Evolutionary conservation across 192 early-diverging fungal genomes (phyloP).

Genomic region (Coemansia erecta): DNA sequence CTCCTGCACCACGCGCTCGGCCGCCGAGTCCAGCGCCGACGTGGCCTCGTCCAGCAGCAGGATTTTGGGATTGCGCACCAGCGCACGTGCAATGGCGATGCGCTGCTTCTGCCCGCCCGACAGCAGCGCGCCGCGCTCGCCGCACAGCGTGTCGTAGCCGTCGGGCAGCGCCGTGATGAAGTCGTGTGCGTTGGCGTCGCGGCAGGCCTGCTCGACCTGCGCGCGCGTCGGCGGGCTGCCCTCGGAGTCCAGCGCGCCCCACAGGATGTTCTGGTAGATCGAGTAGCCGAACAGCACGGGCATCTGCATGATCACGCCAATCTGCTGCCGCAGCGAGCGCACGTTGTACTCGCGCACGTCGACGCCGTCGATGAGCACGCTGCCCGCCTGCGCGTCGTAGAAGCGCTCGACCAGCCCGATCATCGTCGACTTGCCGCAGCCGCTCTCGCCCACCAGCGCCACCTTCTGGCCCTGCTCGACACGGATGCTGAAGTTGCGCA

Average conservation of each 20-base stretch:
- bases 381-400: conserved; percentile 63
- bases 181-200: conserved; percentile 70
- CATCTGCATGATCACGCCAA: conserved; percentile 90
- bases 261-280: conserved; percentile 81
- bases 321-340: conserved; percentile 76
- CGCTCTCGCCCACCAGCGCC: conserved; percentile 88
- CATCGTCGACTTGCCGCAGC: conserved; percentile 85
- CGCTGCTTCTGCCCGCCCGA: conserved; percentile 97
- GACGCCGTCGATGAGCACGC: conserved; percentile 70
- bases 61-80: conserved; percentile 84
- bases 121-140: conserved; percentile 76
- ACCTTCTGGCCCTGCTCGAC: conserved; percentile 78
- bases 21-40: conserved; percentile 77
- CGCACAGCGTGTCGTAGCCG: conserved; percentile 85
- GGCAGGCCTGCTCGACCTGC: conserved; percentile 65
- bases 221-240: conserved; percentile 65
- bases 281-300: conserved; percentile 81
- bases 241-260: conserved; percentile 57
- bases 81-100: conserved; percentile 91
- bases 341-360: conserved; percentile 78
- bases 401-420: conserved; percentile 83
- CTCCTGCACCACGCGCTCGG: conserved; percentile 77
- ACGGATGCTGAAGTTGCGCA: conserved; percentile 69
- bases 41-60: conserved; percentile 90
- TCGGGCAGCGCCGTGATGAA: conserved; percentile 73